These are phyloP conservation scores for Magnaporthiopsis rhizophila DNA, from an alignment of 2,329 filamentous ascomycete species.

Conservation along the genomic window DNA sequence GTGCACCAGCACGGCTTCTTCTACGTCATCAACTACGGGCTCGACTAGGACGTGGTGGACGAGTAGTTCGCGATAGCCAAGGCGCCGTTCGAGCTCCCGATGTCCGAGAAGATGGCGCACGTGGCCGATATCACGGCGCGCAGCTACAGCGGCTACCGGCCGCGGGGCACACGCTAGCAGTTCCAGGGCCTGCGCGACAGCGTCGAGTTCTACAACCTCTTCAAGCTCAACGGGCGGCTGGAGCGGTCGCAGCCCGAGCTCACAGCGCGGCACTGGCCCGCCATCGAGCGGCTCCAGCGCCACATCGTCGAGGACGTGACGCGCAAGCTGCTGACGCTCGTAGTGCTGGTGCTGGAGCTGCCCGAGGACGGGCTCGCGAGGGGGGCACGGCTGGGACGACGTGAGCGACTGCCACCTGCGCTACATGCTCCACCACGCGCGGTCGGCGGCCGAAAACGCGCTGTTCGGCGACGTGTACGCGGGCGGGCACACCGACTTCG, in stretches of 20 bases:
- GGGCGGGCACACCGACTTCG: conserved; percentile 36
- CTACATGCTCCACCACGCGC: conserved; percentile 48
- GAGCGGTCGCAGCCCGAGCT: conserved; percentile 36
- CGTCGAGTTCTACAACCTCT: conserved; percentile 51
- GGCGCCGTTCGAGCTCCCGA: conserved; percentile 37
- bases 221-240: conserved; percentile 44
- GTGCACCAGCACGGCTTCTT: conserved; percentile 41
- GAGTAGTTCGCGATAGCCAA: conserved; percentile 47
- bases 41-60: conserved; percentile 46
- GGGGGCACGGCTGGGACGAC: conserved; percentile 45
- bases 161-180: conserved; percentile 24
- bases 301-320: too few relatives aligned
- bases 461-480: conserved; percentile 18
- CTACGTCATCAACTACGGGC: conserved; percentile 50
- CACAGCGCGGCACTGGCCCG: too few relatives aligned
- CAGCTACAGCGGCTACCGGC: conserved; percentile 45
- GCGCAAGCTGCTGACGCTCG: too few relatives aligned
- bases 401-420: conserved; percentile 48
- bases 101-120: conserved; percentile 47
- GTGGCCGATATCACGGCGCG: conserved; percentile 31
- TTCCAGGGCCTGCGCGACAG: conserved; percentile 39
- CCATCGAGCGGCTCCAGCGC: too few relatives aligned
- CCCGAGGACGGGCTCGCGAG: conserved; percentile 46
- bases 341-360: too few relatives aligned
- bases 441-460: conserved; percentile 24